A percentile compares a stretch with the other conserved stretches of the same genome.
Evolutionary conservation across 805 yeast genomes (phyloP).

Genomic region (Barnettozyma sucrosica): DNA sequence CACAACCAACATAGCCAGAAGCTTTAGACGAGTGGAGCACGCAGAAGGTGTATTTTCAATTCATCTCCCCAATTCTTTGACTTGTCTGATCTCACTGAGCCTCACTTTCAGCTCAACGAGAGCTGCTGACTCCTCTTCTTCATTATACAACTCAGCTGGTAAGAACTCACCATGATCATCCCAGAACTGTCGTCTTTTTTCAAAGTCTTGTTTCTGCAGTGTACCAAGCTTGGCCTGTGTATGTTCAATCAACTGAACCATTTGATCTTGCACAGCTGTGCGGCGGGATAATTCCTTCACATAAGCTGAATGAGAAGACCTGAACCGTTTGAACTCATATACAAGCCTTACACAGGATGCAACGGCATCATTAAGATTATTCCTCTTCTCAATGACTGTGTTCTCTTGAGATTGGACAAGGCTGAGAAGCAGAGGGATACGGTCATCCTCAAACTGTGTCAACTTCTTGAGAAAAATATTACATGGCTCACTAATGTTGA

Average conservation of each 20-base stretch:
- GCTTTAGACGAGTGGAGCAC: too few relatives aligned
- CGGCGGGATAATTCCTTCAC: slow-evolving; percentile 51
- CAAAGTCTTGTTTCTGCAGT: slow-evolving; percentile 39
- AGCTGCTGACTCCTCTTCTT: slow-evolving; percentile 29
- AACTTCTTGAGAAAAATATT: slow-evolving; percentile 19
- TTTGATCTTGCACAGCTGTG: slow-evolving; percentile 32
- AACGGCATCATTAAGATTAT: not conserved
- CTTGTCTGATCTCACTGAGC: not conserved
- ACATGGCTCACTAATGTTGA: slow-evolving; percentile 23
- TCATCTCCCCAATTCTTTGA: not conserved
- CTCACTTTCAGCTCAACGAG: slow-evolving; percentile 1
- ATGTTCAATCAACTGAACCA: slow-evolving; percentile 35
- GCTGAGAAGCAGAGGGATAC: not conserved
- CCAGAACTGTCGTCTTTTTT: slow-evolving; percentile 38
- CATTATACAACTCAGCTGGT: slow-evolving; percentile 49
- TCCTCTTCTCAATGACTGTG: slow-evolving; percentile 9
- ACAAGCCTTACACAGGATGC: not conserved
- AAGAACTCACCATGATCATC: slow-evolving; percentile 45
- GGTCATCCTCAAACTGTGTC: slow-evolving; percentile 20
- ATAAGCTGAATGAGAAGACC: slow-evolving; percentile 45
- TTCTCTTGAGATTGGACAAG: slow-evolving; percentile 1
- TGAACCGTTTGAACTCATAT: slow-evolving; percentile 31
- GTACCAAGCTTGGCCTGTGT: slow-evolving; percentile 36
- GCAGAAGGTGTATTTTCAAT: not conserved
- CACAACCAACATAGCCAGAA: too few relatives aligned